phyloP scores from a whole-genome alignment of 495 filamentous ascomycete genomes.

The Diplogelasinospora grovesii region DNA sequence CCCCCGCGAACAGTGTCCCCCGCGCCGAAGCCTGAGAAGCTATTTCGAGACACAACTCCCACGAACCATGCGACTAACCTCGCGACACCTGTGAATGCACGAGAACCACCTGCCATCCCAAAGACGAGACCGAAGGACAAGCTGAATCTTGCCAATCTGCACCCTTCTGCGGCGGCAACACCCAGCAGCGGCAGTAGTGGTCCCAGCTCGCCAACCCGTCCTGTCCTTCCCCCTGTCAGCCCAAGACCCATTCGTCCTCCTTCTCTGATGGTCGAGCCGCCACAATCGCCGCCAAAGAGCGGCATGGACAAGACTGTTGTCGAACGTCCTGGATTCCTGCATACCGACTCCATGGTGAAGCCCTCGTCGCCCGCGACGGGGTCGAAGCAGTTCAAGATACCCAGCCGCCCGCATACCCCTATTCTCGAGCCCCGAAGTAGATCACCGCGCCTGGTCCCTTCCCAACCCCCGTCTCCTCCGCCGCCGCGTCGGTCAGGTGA shows the following conservation, averaged over 20 bases:
- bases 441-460: slow-evolving; percentile 34
- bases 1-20: slow-evolving; percentile 31
- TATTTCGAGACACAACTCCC: slow-evolving; percentile 41
- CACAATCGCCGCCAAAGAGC: slow-evolving; percentile 62
- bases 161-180: slow-evolving; percentile 15
- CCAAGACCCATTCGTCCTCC: slow-evolving; percentile 57
- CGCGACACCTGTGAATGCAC: no score
- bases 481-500: slow-evolving; percentile 49
- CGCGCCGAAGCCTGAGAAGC: slow-evolving; percentile 30
- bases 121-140: slow-evolving; percentile 36
- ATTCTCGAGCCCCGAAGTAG: slow-evolving; percentile 35
- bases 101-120: slow-evolving; percentile 48
- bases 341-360: slow-evolving; percentile 42
- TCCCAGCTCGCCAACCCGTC: slow-evolving; percentile 22
- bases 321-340: slow-evolving; percentile 34
- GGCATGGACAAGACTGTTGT: slow-evolving; percentile 28
- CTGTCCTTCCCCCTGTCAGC: slow-evolving; percentile 26
- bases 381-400: slow-evolving; percentile 45
- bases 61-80: no score
- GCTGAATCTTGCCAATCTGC: slow-evolving; percentile 16
- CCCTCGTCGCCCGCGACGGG: slow-evolving; percentile 44
- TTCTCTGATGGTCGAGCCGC: slow-evolving; percentile 65
- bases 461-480: slow-evolving; percentile 47
- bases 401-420: slow-evolving; percentile 46
- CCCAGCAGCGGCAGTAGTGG: slow-evolving; percentile 13